phyloP scores from a whole-genome alignment of 176 grass and related monocot genomes.

The Leersia perrieri region DNA sequence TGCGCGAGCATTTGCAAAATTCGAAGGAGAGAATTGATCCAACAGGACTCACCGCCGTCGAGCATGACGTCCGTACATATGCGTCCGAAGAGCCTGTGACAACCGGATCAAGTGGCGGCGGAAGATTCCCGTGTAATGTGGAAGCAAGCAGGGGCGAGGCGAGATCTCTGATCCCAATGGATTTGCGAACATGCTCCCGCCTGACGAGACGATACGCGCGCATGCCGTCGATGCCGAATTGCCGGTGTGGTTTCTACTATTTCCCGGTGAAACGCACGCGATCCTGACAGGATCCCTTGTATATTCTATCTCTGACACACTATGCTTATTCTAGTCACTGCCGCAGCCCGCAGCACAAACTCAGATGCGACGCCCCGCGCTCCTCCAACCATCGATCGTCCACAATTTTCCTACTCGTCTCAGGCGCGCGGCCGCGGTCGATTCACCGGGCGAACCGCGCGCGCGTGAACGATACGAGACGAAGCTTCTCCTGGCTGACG shows the following conservation, averaged over 20 bases:
- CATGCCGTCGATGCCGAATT: too few species aligned
- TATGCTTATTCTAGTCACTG: neutral
- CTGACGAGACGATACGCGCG: conserved; percentile 33
- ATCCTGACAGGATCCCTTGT: neutral
- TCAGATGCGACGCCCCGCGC: neutral
- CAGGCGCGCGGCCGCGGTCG: neutral
- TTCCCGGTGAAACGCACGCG: neutral
- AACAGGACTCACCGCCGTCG: too few species aligned
- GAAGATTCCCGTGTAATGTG: conserved; percentile 9
- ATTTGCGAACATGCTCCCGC: conserved; percentile 42
- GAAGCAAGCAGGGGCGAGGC: neutral
- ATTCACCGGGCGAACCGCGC: neutral
- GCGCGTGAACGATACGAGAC: too few species aligned
- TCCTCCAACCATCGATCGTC: neutral
- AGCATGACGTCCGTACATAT: neutral
- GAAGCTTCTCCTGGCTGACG: neutral
- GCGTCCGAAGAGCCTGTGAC: neutral
- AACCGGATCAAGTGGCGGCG: neutral
- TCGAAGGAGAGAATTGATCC: neutral
- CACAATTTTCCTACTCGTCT: neutral
- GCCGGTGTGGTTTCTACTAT: neutral
- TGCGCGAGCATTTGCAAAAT: neutral
- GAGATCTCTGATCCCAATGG: conserved; percentile 50
- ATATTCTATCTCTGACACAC: conserved; percentile 13
- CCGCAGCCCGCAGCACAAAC: neutral